A percentile compares a stretch with the other conserved stretches of the same genome.
Evolutionary conservation across 169 alveolate species (phyloP).

Genomic region (Cyclospora cayetanensis): DNA sequence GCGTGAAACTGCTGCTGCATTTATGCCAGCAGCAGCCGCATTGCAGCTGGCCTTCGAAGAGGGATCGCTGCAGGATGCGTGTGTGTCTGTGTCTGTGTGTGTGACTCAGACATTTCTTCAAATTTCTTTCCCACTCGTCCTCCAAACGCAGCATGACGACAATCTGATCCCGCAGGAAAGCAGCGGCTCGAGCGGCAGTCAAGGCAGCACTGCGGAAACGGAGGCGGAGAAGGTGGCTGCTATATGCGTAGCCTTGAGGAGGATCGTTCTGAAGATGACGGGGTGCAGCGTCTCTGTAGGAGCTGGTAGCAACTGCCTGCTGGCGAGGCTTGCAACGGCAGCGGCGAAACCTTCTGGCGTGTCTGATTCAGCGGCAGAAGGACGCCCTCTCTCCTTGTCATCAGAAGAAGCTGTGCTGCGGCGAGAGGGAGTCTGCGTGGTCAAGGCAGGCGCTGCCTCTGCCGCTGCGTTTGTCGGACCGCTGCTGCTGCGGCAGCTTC

Average conservation of each 20-base stretch:
- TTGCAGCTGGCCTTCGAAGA: neutral
- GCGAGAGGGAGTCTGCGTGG: conserved; percentile 68
- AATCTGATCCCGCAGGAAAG: neutral
- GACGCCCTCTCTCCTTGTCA: neutral
- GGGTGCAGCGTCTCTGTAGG: conserved; percentile 73
- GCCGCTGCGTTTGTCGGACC: conserved; percentile 40
- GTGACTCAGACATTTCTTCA: conserved; percentile 33
- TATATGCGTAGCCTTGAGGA: conserved; percentile 1
- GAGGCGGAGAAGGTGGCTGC: conserved; percentile 12
- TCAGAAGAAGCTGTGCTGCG: neutral
- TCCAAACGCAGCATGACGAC: neutral
- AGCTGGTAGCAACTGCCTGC: conserved; percentile 54
- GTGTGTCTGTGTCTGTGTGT: neutral
- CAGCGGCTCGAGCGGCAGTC: neutral
- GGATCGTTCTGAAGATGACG: neutral
- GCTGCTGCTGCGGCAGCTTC: conserved; percentile 40
- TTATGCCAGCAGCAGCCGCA: neutral
- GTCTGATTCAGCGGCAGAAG: conserved; percentile 5
- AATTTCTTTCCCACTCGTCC: neutral
- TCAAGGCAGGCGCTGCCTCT: neutral
- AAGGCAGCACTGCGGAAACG: neutral
- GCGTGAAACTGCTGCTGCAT: too few species aligned
- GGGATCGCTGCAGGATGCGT: neutral
- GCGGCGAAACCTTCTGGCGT: conserved; percentile 66
- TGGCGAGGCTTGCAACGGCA: conserved; percentile 67